Conservation (phyloP, 1,284 basidiomycete genomes). For the Paramarasmius palmivorus region DNA sequence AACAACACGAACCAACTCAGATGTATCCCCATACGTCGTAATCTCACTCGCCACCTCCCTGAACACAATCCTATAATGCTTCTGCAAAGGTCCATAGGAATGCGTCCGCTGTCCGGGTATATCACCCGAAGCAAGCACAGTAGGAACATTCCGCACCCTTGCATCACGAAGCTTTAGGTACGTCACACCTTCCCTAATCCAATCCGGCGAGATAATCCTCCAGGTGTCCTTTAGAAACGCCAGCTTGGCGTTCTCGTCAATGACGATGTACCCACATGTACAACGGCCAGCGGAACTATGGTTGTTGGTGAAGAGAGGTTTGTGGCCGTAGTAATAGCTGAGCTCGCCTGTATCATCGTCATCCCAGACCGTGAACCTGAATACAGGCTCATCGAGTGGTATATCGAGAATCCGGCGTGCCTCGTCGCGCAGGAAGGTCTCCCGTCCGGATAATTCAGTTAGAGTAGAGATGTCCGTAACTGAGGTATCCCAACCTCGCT, state of each 20-base stretch:
- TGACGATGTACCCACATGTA: slow-evolving; percentile 12
- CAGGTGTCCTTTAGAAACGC: slow-evolving; percentile 26
- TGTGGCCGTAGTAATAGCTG: neutral
- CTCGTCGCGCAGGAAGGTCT: slow-evolving; percentile 1
- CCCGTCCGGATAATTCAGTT: too few species aligned
- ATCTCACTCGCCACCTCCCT: slow-evolving; percentile 12
- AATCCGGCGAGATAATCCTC: slow-evolving; percentile 12
- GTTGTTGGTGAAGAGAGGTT: neutral
- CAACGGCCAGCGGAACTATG: neutral
- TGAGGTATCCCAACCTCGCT: slow-evolving; percentile 23
- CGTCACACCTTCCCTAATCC: slow-evolving; percentile 16
- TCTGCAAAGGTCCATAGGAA: neutral
- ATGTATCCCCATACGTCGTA: neutral
- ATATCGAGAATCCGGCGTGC: neutral
- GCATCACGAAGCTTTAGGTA: slow-evolving; percentile 17
- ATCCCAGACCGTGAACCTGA: slow-evolving; percentile 1
- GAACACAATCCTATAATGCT: slow-evolving; percentile 17
- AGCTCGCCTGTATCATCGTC: neutral
- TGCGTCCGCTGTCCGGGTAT: slow-evolving; percentile 8
- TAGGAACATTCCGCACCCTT: slow-evolving; percentile 10
- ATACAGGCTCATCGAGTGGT: neutral
- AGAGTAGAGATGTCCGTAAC: slow-evolving; percentile 4
- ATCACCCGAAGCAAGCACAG: slow-evolving; percentile 14
- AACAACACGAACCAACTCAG: neutral
- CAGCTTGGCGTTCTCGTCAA: neutral